Evolutionary conservation across 768 basidiomycete genomes (phyloP).

Genomic region (Crassisporium funariophilum): DNA sequence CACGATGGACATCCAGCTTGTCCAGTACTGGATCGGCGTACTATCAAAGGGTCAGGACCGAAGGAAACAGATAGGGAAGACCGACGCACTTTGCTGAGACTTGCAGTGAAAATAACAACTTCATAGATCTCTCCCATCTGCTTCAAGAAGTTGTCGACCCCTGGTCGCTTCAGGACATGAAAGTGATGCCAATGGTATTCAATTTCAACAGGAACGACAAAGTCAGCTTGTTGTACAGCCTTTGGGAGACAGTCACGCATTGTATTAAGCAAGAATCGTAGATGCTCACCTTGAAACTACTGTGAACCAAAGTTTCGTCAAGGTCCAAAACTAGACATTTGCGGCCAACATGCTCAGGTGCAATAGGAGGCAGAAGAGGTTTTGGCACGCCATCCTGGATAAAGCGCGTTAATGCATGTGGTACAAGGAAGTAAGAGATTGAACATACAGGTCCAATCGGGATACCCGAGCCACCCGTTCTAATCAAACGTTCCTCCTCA

Average conservation of each 20-base stretch:
- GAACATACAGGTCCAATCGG: conserved; percentile 84
- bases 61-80: conserved; percentile 5
- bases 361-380: conserved; percentile 84
- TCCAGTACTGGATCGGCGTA: conserved; percentile 99
- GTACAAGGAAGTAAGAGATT: background rate
- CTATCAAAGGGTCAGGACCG: conserved; percentile 40
- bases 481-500: conserved; percentile 88
- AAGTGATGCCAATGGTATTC: conserved; percentile 99
- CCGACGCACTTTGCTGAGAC: conserved; percentile 85
- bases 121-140: conserved; percentile 99
- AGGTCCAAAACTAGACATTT: conserved; percentile 97
- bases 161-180: conserved; percentile 97
- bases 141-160: conserved; percentile 94
- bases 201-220: conserved; percentile 98
- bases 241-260: no score
- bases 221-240: conserved; percentile 94
- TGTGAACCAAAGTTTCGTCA: conserved; percentile 96
- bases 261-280: background rate
- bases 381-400: conserved; percentile 80
- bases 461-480: conserved; percentile 92
- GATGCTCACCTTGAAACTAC: conserved; percentile 87
- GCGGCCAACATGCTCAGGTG: conserved; percentile 80
- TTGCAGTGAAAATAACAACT: conserved; percentile 98
- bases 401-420: background rate
- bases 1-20: conserved; percentile 89